Base-by-base conservation (phyloP, 1,139 yeast species). In the Suhomyces bribrorum region DNA sequence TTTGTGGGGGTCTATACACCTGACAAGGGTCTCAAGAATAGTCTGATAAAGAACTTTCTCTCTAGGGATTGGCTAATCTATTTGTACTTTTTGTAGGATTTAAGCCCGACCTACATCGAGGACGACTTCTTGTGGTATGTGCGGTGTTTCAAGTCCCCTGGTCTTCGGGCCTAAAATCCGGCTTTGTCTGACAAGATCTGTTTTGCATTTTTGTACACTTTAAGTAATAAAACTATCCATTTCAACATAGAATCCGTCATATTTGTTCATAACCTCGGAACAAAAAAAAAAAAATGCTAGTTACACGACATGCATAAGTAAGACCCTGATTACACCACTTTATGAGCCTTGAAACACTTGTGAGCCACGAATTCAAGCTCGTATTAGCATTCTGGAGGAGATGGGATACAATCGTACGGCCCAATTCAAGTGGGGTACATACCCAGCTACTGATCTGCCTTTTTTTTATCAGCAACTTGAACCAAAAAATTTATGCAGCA, bases 331-430 rank as follows among this genome's bases (percentile, higher is more conserved):
- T 5, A n/a, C 23, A 20, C 23, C 11, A 20, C 23, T 7, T 28
- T 28, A 28, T 29, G 36, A 17, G 36, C 36, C 32, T 34, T 34
- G 36, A 28, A 34, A 30, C 20, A 15, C 9, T 17, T 16, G 16
- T 17, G 37, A 34, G 32, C 32, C 32, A 15, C 29, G 29, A 8
- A n/a, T n/a, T 20, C 11, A 4, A 20, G 22, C 29, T 29, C 32
- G 32, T 29, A 28, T 23, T 31, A 20, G 13, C 3, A 16, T 17
- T 24, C 29, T 33, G 32, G 32, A n/a, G 32, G 29, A 29, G 29
- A 18, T 15, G 23, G 23, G 23, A 8, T 8, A 20, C 23, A 20
- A 20, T 20, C 23, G 23, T 4, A 20, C 23, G 23, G 23, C 23
- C 23, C 23, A 8, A 8, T 20, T 4, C 23, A 20, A 20, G 23